Conservation (phyloP, 768 basidiomycete species). For the Termitomyces sp. region DNA sequence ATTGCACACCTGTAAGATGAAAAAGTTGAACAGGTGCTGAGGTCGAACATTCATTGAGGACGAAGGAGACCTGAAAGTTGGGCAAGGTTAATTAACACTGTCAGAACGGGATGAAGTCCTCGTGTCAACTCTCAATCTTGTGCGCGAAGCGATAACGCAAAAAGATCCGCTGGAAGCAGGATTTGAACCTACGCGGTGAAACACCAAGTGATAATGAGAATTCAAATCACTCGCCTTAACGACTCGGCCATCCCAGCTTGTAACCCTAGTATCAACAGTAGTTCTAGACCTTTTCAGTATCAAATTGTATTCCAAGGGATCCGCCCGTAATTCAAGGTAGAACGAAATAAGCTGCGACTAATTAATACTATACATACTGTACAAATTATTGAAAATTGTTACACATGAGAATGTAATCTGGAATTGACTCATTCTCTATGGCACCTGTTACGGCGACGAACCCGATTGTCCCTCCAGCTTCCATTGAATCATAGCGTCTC, state of each 20-base stretch:
- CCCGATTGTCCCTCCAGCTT: constrained; percentile 30
- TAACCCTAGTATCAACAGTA: neutral
- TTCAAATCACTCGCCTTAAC: constrained; percentile 95
- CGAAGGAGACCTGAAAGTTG: too few species aligned
- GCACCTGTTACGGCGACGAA: neutral
- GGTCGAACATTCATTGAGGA: too few species aligned
- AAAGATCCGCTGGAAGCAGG: constrained; percentile 81
- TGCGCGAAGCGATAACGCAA: too few species aligned
- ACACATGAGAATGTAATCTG: neutral
- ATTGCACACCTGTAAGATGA: too few species aligned
- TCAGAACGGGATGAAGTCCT: too few species aligned
- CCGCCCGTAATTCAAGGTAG: neutral
- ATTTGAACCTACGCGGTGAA: constrained; percentile 91
- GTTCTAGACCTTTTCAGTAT: too few species aligned
- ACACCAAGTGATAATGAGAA: constrained; percentile 70
- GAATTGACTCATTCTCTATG: neutral
- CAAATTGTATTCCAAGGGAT: too few species aligned
- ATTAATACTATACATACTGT: neutral
- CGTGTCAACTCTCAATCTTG: too few species aligned
- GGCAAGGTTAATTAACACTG: too few species aligned
- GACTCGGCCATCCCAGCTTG: constrained; percentile 80
- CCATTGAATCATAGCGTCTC: constrained; percentile 37
- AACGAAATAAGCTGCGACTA: neutral
- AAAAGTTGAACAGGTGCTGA: too few species aligned
- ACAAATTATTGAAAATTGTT: neutral